phyloP scores from a whole-genome alignment of 495 filamentous ascomycete genomes.

The Podospora fimiseda region DNA sequence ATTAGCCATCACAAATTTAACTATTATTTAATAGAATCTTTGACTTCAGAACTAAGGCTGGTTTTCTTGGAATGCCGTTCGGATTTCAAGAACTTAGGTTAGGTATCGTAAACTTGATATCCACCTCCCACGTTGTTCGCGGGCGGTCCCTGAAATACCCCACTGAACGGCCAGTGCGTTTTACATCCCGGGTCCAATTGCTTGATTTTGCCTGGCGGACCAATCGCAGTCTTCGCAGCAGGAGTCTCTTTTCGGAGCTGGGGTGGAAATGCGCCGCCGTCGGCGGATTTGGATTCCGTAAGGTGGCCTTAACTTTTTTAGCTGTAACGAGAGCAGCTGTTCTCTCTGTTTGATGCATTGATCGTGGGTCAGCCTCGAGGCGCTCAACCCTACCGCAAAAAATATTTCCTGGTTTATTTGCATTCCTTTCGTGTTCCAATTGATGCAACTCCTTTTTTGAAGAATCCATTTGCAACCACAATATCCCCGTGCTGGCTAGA shows the following conservation, averaged over 20 bases:
- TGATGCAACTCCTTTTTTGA: constrained; percentile 8
- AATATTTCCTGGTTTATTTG: too few species aligned
- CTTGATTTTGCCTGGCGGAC: not conserved
- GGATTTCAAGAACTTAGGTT: too few species aligned
- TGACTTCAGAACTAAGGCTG: too few species aligned
- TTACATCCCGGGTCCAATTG: not conserved
- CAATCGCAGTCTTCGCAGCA: constrained; percentile 2
- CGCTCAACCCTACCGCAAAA: too few species aligned
- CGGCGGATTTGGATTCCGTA: constrained; percentile 15
- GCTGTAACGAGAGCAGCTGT: constrained; percentile 3
- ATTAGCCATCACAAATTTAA: too few species aligned
- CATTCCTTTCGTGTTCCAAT: constrained; percentile 6
- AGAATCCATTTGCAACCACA: not conserved
- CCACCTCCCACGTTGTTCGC: too few species aligned
- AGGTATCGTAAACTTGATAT: too few species aligned
- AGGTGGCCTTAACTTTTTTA: constrained; percentile 26
- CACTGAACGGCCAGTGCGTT: not conserved
- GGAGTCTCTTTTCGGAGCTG: not conserved
- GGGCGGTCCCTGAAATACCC: not conserved
- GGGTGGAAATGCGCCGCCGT: not conserved
- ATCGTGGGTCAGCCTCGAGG: too few species aligned
- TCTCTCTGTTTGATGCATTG: not conserved
- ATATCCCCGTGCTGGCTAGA: not conserved
- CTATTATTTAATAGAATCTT: too few species aligned
- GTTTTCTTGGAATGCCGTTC: too few species aligned